Evolutionary conservation across 371 early-diverging fungal species (phyloP), one percentile per base, ranked within the genome.

Genomic region (Phascolomyces articulosus): DNA sequence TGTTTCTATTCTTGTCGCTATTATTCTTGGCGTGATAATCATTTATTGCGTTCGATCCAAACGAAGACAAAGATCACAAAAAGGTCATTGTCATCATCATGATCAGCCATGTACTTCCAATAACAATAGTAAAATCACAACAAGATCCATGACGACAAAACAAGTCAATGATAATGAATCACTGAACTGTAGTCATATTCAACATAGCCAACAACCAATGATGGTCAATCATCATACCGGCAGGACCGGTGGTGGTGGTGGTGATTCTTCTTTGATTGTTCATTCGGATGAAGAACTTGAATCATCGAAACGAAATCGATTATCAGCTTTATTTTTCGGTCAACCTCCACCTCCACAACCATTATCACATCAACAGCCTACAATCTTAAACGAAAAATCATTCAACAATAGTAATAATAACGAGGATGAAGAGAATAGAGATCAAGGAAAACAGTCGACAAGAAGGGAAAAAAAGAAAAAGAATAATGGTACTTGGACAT

Each of bases 401-500:
- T 28, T 21, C 13, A 16, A 10, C 24, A 44, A 55, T 29, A 29
- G 20, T 40, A 63, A 13, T 28, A 28, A 10, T 28, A 4, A 0
- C 16, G 34, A 49, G 18, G 51, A 34, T 27, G 26, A 44, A 11
- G 20, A 24, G 6, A 11, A 34, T 34, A 26, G 29, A 28, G 28
- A 47, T 34, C 29, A 3, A 40, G 55, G 40, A 57, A 40, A 65
- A 34, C 40, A 34, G 15, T 21, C 29, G 9, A 4, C 15, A 51
- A 28, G 24, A 57, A 38, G 16, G 23, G 23, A 58, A 28, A 40
- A 20, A 41, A 61, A 60, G 48, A 60, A 55, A 55, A 58, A 27
- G 26, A 48, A 21, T 11, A n/a, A 34, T 49, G 64, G 58, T 9
- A 47, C 64, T 26, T 64, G 58, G 48, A 51, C 27, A 10, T 48